These are phyloP conservation scores for Plasmodium coatneyi DNA, from an alignment of 169 alveolate species.

Conservation along the genomic window DNA sequence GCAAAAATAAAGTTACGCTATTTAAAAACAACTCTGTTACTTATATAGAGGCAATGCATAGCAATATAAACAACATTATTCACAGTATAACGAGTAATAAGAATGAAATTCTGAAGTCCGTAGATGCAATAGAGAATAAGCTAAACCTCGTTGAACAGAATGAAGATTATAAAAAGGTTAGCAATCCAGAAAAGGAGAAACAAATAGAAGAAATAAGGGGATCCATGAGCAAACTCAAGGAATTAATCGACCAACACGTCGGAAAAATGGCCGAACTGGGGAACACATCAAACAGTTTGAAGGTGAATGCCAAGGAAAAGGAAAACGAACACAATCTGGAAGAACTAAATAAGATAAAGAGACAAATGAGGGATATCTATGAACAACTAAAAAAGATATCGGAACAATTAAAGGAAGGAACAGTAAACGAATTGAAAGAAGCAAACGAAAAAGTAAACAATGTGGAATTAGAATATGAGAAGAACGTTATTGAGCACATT, in stretches of 20 bases:
- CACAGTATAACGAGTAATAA: neutral
- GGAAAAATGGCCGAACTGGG: neutral
- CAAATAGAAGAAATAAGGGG: neutral
- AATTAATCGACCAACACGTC: neutral
- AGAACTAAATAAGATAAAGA: neutral
- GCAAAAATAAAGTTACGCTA: constrained; percentile 1
- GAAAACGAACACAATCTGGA: constrained; percentile 6
- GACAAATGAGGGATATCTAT: constrained; percentile 2
- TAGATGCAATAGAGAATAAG: neutral
- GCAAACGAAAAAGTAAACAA: neutral
- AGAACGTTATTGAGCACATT: neutral
- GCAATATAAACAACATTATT: neutral
- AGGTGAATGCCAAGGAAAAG: neutral
- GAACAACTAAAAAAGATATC: constrained; percentile 2
- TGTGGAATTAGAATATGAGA: constrained; percentile 5
- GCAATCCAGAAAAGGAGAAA: neutral
- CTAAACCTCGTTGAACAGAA: constrained; percentile 1
- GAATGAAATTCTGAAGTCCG: neutral
- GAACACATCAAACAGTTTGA: neutral
- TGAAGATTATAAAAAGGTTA: constrained; percentile 14
- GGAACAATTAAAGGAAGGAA: neutral
- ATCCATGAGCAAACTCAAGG: neutral
- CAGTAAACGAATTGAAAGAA: neutral
- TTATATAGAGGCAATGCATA: constrained; percentile 7
- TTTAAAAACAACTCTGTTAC: neutral